Base-by-base conservation (phyloP, 768 basidiomycete genomes). In the Chiua virens region DNA sequence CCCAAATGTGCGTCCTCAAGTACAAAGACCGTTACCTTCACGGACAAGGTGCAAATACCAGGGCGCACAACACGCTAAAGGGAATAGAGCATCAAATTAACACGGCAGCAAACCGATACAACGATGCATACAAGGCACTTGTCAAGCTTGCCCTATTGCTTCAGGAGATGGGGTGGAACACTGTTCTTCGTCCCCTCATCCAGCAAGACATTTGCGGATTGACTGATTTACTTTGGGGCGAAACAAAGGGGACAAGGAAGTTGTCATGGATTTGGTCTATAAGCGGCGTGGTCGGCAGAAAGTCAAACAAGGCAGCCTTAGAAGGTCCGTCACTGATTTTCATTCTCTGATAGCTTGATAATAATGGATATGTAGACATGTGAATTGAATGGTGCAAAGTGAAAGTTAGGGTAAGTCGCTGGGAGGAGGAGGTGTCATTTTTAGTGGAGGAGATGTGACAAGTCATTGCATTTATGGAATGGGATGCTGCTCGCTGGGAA, bases 391-490 rank as follows among this genome's bases (percentile, higher is more conserved):
- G 54, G 54, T 53, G 51, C 10, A 59, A 47, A 57, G 57, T 52
- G 25, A 41, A 42, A 5, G 60, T 63, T 6, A 38, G 56, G n/a
- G 53, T 49, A 0, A 30, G 44, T 9, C 51, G 52, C 5, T 61
- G 61, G 60, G 11, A 13, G 0, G 66, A 66, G 21, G 64, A 65
- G 45, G 58, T 66, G 13, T 44, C 47, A 4, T 45, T 66, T 1
- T 42, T 68, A 13, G 23, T 42, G n/a, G 63, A 66, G 46, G 65
- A 67, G 45, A 68, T 67, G 65, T 43, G 57, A 4, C 37, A 57
- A 0, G 42, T 53, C 0, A 11, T 47, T 34, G 32, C n/a, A n/a
- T 64, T 57, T 28, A 34, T 65, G 1, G 3, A 36, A 14, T 55
- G 56, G 55, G 51, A 56, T 13, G 52, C 54, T 1, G 18, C 42